Percentiles rank a stretch among this genome's conserved stretches.
phyloP scores from a whole-genome alignment of 1,284 basidiomycete genomes.

The Apiotrichum montevideense region DNA sequence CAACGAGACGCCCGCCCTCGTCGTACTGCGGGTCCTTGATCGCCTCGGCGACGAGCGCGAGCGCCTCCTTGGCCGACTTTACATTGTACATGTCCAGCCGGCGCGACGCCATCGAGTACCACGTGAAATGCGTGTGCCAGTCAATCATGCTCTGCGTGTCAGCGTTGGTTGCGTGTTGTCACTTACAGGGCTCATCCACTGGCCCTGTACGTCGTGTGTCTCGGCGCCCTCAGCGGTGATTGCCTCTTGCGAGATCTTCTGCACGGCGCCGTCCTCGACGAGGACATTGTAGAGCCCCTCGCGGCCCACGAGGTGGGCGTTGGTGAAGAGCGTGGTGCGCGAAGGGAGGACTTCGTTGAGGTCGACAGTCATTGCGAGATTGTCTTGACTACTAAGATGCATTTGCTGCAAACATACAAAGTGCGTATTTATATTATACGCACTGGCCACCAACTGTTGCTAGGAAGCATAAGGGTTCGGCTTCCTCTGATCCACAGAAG shows the following conservation, averaged over 20 bases:
- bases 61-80: constrained; percentile 19
- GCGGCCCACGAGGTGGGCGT: constrained; percentile 22
- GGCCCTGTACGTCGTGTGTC: constrained; percentile 8
- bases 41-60: constrained; percentile 15
- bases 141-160: constrained; percentile 22
- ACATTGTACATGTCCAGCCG: constrained; percentile 21
- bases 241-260: constrained; percentile 2
- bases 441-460: no score
- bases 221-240: background rate
- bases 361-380: background rate
- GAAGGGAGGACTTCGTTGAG: background rate
- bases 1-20: constrained; percentile 14
- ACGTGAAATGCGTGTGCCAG: constrained; percentile 27
- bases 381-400: background rate
- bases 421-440: no score
- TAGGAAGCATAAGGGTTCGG: no score
- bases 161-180: background rate
- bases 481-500: no score
- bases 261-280: constrained; percentile 15
- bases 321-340: constrained; percentile 10
- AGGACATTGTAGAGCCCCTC: constrained; percentile 15
- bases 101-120: constrained; percentile 19
- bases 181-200: constrained; percentile 10
- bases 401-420: no score
- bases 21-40: constrained; percentile 6